phyloP scores from a whole-genome alignment of 345 rosid genomes.

The Hibiscus tridactylites region DNA sequence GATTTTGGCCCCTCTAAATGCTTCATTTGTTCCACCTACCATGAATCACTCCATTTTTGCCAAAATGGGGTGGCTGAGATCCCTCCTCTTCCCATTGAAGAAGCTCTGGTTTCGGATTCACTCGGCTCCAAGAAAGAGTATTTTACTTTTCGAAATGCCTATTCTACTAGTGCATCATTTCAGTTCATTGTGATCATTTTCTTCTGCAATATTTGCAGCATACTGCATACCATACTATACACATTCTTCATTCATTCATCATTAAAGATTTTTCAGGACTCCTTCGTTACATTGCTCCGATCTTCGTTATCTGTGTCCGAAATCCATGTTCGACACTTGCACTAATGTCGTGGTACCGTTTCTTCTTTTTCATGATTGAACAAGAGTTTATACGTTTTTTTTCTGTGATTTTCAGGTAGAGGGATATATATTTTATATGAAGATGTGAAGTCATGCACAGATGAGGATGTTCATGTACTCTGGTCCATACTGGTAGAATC shows the following conservation, averaged over 20 bases:
- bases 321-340: background rate
- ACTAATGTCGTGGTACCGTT: too few relatives aligned
- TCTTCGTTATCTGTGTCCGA: background rate
- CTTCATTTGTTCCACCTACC: slow-evolving; percentile 16
- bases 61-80: slow-evolving; percentile 31
- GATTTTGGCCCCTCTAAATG: background rate
- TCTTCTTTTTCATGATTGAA: background rate
- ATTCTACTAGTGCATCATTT: background rate
- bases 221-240: background rate
- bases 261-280: background rate
- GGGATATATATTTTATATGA: slow-evolving; percentile 78
- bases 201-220: background rate
- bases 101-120: slow-evolving; percentile 30
- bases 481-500: slow-evolving; percentile 90
- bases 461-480: slow-evolving; percentile 82
- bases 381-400: background rate
- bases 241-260: background rate
- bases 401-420: slow-evolving; percentile 38
- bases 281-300: background rate
- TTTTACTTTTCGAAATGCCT: background rate
- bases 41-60: slow-evolving; percentile 5
- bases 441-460: slow-evolving; percentile 83
- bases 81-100: slow-evolving; percentile 33
- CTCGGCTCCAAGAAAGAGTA: slow-evolving; percentile 24
- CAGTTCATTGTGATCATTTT: background rate